Conservation (phyloP, 2,329 filamentous ascomycete species). For the Pseudogymnoascus destructans region DNA sequence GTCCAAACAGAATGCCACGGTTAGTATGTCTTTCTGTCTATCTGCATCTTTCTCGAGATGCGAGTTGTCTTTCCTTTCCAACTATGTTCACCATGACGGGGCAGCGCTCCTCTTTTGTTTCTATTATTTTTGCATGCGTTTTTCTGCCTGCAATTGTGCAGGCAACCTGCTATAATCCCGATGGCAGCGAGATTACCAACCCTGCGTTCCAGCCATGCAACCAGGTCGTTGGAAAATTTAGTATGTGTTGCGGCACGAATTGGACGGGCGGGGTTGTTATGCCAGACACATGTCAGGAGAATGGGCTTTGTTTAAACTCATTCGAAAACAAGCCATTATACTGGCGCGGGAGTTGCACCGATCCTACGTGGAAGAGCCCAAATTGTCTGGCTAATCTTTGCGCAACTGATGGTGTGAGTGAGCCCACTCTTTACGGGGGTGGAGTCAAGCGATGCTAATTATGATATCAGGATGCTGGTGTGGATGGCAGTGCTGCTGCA, state of each 20-base stretch:
- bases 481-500: background rate
- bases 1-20: background rate
- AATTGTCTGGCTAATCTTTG: slow-evolving; percentile 6
- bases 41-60: background rate
- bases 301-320: slow-evolving; percentile 6
- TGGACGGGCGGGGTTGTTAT: background rate
- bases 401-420: background rate
- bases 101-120: background rate
- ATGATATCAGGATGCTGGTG: background rate
- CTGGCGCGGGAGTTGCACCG: slow-evolving; percentile 8
- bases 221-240: slow-evolving; percentile 5
- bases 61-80: background rate
- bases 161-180: background rate
- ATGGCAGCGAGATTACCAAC: slow-evolving; percentile 4
- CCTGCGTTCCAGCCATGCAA: slow-evolving; percentile 10
- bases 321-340: background rate
- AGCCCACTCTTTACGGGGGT: background rate
- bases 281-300: slow-evolving; percentile 6
- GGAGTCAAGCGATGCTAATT: background rate
- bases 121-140: background rate
- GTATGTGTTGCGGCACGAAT: slow-evolving; percentile 10
- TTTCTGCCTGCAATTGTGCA: background rate
- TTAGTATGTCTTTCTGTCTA: background rate
- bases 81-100: background rate
- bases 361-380: slow-evolving; percentile 9